Base-by-base conservation (phyloP, 768 basidiomycete genomes). In the Lactarius quietus region DNA sequence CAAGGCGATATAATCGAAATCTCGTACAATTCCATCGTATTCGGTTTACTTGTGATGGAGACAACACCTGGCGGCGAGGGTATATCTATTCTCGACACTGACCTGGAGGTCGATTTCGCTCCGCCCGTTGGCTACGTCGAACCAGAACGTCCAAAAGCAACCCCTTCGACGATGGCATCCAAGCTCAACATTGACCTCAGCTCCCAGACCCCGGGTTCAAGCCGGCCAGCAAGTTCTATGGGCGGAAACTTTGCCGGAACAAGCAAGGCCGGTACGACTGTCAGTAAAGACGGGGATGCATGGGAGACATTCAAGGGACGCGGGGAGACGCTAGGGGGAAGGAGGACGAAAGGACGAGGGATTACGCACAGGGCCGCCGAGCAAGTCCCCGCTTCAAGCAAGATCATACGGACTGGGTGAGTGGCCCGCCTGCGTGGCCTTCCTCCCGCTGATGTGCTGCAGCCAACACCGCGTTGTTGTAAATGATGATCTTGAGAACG, bases 1-100 rank as follows among this genome's bases (percentile, higher is more conserved):
- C 92, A 95, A 72, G 95, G 95, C 52, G 97, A 99, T 73, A 96
- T 97, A 67, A 93, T 99, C 74, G 97, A 98, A 77, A 96, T 99
- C 72, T 86, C 82, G n/a, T 98, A 99, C 78, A 98, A 98, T 75
- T 87, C 88, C 0, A 93, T 99, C 72, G 84, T 93, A 26, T 98
- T 99, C 74, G 93, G 95, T 58, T 83, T 99, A 54, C 86, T 98
- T 51, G 88, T 99, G 41, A 97, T 98, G 93, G 96, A 98, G 76
- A 85, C 89, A 14, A 83, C 81, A 53, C 94, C 95, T 2, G 91
- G 90, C 9, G 92, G 89, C 23, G 86, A 86, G 63, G 96, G 95
- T 9, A 98, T 99, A 71, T 86, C 80, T 56, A 85, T 98, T 59
- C 78, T 97, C 59, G 95, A 99, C 73, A 98, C 95, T 0, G 97